A percentile compares a stretch with the other conserved stretches of the same genome.
Conservation (phyloP, 164 flowering plant species). For the Chloranthus sessilifolius region DNA sequence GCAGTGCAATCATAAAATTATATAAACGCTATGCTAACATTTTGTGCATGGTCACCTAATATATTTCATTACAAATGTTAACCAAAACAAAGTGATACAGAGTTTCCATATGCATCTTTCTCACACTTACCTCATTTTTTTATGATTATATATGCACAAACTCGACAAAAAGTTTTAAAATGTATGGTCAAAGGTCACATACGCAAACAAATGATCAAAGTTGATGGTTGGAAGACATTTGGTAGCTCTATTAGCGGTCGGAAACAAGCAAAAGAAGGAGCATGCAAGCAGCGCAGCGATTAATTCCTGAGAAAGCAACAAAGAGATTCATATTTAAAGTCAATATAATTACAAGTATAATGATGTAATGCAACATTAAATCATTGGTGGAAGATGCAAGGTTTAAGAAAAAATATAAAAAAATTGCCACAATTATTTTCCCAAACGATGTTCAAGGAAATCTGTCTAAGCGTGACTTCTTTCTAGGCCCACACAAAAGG, state of each 20-base stretch:
- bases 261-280: slow-evolving; percentile 89
- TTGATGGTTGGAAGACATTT: slow-evolving; percentile 74
- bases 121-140: too few relatives aligned
- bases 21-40: too few relatives aligned
- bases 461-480: too few relatives aligned
- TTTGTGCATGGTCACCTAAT: too few relatives aligned
- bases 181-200: slow-evolving; percentile 25
- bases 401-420: not conserved
- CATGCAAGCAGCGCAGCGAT: slow-evolving; percentile 80
- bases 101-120: too few relatives aligned
- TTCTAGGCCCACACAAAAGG: too few relatives aligned
- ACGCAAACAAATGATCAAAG: slow-evolving; percentile 87
- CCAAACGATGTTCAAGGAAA: too few relatives aligned
- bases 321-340: not conserved
- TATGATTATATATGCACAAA: not conserved
- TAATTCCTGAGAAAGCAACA: slow-evolving; percentile 64
- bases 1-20: too few relatives aligned
- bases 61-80: too few relatives aligned
- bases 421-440: too few relatives aligned
- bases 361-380: not conserved
- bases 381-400: not conserved
- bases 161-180: not conserved
- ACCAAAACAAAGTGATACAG: too few relatives aligned
- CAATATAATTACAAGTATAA: not conserved
- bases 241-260: slow-evolving; percentile 45